Conservation (phyloP, 108 stramenopile genomes). For the Cyclotella sp. region DNA sequence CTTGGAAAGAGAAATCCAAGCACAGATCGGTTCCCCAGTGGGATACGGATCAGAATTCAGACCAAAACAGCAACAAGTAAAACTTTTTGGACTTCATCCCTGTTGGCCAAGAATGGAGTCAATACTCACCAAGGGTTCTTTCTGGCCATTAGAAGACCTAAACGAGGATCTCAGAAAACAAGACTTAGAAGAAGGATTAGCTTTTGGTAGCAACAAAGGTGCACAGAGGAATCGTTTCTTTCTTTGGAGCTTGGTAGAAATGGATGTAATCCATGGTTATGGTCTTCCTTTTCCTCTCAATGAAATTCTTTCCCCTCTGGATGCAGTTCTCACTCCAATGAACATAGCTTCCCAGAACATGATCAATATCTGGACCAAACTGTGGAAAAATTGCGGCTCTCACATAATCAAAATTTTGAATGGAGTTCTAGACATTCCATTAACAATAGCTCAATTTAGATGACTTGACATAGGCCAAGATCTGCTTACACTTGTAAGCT, state of each 20-base stretch:
- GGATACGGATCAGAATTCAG: too few relatives aligned
- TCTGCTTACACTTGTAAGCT: too few relatives aligned
- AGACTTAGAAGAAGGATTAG: background rate
- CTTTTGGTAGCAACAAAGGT: conserved; percentile 12
- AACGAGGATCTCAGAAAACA: background rate
- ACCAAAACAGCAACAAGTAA: too few relatives aligned
- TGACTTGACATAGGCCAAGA: too few relatives aligned
- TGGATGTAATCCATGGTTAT: conserved; percentile 24
- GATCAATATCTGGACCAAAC: conserved; percentile 16
- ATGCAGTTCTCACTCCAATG: background rate
- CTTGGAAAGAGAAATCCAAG: too few relatives aligned
- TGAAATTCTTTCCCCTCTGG: background rate
- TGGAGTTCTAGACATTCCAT: conserved; percentile 11
- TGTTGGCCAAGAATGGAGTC: background rate
- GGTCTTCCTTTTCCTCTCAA: background rate
- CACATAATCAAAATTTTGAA: conserved; percentile 30
- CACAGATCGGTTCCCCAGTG: too few relatives aligned
- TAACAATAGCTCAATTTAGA: background rate
- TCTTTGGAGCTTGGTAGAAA: background rate
- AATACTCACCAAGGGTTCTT: background rate
- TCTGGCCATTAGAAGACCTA: background rate
- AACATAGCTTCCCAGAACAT: conserved; percentile 17
- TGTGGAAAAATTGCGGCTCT: conserved; percentile 10
- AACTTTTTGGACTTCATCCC: too few relatives aligned
- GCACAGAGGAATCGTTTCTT: conserved; percentile 1